phyloP scores from a whole-genome alignment of 768 basidiomycete genomes.

The Mycena chlorophos region DNA sequence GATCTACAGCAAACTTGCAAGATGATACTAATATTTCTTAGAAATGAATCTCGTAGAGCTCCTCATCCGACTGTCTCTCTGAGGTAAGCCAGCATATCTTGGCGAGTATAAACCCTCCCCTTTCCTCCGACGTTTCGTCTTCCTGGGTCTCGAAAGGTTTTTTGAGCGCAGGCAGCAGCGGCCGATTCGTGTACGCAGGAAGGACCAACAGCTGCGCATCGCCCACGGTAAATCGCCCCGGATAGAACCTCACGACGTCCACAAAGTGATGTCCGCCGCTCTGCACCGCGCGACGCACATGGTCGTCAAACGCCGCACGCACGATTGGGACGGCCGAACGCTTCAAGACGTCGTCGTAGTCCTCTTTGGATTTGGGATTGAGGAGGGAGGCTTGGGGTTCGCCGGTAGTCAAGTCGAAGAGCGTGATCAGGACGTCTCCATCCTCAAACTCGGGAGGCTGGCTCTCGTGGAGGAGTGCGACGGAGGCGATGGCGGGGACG shows the following conservation, averaged over 20 bases:
- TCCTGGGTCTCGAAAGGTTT: too few relatives aligned
- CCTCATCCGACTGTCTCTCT: too few relatives aligned
- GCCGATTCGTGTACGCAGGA: not conserved
- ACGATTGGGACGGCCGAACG: not conserved
- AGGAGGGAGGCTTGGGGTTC: not conserved
- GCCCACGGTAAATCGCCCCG: not conserved
- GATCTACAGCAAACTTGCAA: too few relatives aligned
- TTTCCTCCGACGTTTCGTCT: too few relatives aligned
- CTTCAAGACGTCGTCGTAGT: not conserved
- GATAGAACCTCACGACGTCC: not conserved
- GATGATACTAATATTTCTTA: too few relatives aligned
- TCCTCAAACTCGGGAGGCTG: not conserved
- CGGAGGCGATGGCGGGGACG: not conserved
- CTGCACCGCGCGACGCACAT: not conserved
- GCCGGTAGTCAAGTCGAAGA: not conserved
- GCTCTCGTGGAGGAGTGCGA: not conserved
- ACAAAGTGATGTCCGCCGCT: not conserved
- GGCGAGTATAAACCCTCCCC: too few relatives aligned
- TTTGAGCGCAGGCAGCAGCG: not conserved
- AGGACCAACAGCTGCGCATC: not conserved
- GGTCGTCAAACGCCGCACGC: not conserved
- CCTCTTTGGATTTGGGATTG: not conserved
- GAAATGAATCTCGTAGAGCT: too few relatives aligned
- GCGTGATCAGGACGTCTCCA: not conserved
- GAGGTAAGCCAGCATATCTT: too few relatives aligned